Base-by-base conservation (phyloP, 1,284 basidiomycete species). In the Cutaneotrichosporon daszewskae region DNA sequence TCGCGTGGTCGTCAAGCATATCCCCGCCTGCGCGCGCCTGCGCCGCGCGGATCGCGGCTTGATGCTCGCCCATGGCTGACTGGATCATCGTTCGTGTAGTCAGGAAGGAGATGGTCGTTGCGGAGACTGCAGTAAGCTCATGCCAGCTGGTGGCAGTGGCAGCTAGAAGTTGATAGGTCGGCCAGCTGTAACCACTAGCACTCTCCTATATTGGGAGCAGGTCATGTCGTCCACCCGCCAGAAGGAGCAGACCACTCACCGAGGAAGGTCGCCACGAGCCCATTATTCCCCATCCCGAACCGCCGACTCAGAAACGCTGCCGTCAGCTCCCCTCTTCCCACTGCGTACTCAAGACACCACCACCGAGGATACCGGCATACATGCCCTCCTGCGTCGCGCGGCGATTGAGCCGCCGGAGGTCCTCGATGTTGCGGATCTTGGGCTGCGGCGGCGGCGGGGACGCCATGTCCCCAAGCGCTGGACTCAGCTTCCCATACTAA, bases 71-170 rank as follows among this genome's bases (percentile, higher is more conserved):
- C 11, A 62, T 47, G 14, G 49, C 28, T 6, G 37, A 36, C 36
- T 48, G 35, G 24, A 62, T 51, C 6, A 57, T 43, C 13, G 26
- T 37, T 17, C 55, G 52, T 1, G 58, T 57, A 0, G 49, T 53
- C 12, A 54, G 45, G 43, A 47, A 59, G 7, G 58, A 60, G 40
- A 62, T 54, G 43, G 43, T 49, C 4, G 58, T 54, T 10, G 56
- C 51, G 6, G 53, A 53, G 33, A 62, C 59, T 62, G 34, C 27
- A 12, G 25, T 45, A 7, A 47, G 38, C 18, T n/a, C 13, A 13
- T 5, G 9, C 7, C n/a, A n/a, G n/a, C n/a, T n/a, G n/a, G n/a
- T n/a, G n/a, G n/a, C n/a, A n/a, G n/a, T n/a, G n/a, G n/a, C n/a
- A n/a, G n/a, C n/a, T n/a, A n/a, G n/a, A n/a, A n/a, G n/a, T n/a